These are phyloP conservation scores for Bolboschoenus planiculmis DNA, from an alignment of 176 grass and related monocot species.

Conservation along the genomic window DNA sequence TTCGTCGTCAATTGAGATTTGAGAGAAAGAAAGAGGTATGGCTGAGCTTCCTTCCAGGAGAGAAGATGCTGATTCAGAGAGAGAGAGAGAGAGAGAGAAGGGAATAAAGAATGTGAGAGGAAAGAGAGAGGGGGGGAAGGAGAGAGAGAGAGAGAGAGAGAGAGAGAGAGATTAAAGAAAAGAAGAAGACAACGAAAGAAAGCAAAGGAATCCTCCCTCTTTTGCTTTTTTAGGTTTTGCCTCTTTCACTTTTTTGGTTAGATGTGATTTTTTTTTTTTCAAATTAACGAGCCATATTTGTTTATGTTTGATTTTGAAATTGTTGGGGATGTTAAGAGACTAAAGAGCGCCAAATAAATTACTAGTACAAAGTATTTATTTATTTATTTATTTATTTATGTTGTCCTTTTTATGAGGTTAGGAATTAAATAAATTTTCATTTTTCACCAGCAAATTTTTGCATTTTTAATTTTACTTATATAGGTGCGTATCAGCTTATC, in stretches of 20 bases:
- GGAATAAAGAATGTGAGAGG: conserved; percentile 34
- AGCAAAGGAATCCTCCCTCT: conserved; percentile 26
- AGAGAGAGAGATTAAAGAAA: not conserved
- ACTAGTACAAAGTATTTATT: not conserved
- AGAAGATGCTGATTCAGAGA: conserved; percentile 2
- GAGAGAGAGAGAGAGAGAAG: not conserved
- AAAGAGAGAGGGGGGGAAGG: conserved; percentile 1
- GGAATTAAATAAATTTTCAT: too few species aligned
- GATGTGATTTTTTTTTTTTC: conserved; percentile 18
- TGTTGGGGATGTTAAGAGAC: not conserved
- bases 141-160: conserved; percentile 17
- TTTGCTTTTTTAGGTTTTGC: conserved; percentile 24
- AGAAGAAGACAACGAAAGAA: not conserved
- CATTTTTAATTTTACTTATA: not conserved
- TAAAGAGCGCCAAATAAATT: not conserved
- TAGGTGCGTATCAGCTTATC: not conserved
- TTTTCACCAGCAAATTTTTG: too few species aligned
- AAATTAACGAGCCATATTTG: not conserved
- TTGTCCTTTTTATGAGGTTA: too few species aligned
- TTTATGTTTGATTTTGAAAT: not conserved
- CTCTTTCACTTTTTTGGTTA: conserved; percentile 12
- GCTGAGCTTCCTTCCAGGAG: conserved; percentile 35
- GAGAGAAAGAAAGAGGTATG: conserved; percentile 39
- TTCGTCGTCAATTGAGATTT: not conserved
- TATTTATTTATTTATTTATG: not conserved